Conservation (phyloP, 31 red algal species). For the Odonthalia washingtoniensis region DNA sequence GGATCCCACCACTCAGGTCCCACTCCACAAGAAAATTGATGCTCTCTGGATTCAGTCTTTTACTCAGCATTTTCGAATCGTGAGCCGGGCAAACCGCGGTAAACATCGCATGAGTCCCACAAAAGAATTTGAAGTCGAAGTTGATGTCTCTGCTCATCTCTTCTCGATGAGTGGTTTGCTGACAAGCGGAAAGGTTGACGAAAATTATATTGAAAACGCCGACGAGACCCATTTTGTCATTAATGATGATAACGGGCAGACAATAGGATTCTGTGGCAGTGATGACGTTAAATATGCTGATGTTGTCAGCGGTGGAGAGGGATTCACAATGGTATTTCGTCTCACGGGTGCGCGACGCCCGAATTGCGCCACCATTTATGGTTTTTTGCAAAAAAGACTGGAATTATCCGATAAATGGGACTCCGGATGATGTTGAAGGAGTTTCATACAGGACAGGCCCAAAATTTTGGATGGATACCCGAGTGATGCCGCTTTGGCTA, state of each 20-base stretch:
- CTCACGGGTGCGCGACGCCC: not conserved
- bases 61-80: conserved; percentile 15
- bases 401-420: not conserved
- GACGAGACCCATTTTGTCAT: conserved; percentile 20
- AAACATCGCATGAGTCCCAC: not conserved
- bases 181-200: not conserved
- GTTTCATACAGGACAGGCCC: not conserved
- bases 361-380: not conserved
- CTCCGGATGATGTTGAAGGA: not conserved
- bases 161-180: not conserved
- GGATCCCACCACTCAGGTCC: not conserved
- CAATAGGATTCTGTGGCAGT: not conserved
- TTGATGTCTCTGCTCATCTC: conserved; percentile 12
- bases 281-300: conserved; percentile 5
- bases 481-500: not conserved
- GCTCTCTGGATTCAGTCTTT: conserved; percentile 21
- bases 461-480: conserved; percentile 7
- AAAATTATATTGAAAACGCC: too few relatives aligned
- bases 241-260: not conserved
- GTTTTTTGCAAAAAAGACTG: not conserved
- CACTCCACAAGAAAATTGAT: not conserved
- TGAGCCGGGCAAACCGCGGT: not conserved
- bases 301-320: not conserved
- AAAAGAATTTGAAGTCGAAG: not conserved
- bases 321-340: not conserved